A percentile compares a stretch with the other conserved stretches of the same genome.
Conservation (phyloP, 257 asterid species). For the Lithospermum erythrorhizon region DNA sequence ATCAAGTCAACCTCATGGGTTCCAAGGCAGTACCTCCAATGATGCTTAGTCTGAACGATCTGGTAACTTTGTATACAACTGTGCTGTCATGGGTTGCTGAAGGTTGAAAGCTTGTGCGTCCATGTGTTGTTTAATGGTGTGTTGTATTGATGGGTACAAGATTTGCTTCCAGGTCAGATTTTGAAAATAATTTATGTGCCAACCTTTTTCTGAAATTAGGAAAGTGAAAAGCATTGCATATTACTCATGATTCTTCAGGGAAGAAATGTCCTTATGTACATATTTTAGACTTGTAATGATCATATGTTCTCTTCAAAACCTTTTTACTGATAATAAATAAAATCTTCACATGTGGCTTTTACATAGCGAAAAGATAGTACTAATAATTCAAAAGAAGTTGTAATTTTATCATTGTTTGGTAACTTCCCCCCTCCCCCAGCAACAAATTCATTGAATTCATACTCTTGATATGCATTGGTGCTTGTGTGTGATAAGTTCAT, state of each 20-base stretch:
- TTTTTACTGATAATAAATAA: slow-evolving; percentile 31
- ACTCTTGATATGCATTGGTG: no score
- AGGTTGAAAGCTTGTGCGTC: slow-evolving; percentile 15
- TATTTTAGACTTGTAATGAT: slow-evolving; percentile 23
- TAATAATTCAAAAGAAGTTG: slow-evolving; percentile 31
- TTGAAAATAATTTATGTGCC: slow-evolving; percentile 47
- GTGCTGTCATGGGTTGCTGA: slow-evolving; percentile 99
- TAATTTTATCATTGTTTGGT: slow-evolving; percentile 27
- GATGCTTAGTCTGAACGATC: slow-evolving; percentile 68
- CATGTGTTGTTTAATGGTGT: slow-evolving; percentile 15
- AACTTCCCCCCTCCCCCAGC: slow-evolving; percentile 19
- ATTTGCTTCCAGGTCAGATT: slow-evolving; percentile 44
- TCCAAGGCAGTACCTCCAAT: slow-evolving; percentile 40
- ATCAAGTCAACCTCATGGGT: slow-evolving; percentile 43
- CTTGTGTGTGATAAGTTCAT: no score
- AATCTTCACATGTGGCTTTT: slow-evolving; percentile 18
- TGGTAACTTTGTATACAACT: slow-evolving; percentile 84
- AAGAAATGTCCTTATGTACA: slow-evolving; percentile 39
- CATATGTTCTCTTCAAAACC: slow-evolving; percentile 22
- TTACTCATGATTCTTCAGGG: slow-evolving; percentile 43
- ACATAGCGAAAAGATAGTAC: slow-evolving; percentile 43
- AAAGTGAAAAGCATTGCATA: no score
- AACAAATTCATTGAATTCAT: slow-evolving; percentile 25
- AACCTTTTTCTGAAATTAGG: slow-evolving; percentile 20
- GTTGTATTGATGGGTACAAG: slow-evolving; percentile 19